Base-by-base conservation (phyloP, 2,329 filamentous ascomycete species). In the Colletotrichum sp. region DNA sequence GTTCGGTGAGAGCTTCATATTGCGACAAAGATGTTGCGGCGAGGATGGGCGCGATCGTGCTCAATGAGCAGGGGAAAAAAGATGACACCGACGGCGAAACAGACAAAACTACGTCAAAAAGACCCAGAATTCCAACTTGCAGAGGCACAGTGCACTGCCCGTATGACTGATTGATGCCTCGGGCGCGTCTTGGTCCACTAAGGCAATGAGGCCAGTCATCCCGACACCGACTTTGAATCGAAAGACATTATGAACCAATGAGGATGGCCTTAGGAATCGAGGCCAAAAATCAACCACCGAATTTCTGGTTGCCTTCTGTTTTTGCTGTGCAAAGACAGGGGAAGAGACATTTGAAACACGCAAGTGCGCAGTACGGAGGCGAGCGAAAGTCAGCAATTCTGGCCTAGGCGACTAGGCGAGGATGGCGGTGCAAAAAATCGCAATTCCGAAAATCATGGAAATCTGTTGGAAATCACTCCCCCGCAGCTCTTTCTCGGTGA, bases 401-500 rank as follows among this genome's bases (percentile, higher is more conserved):
- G 60, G 30, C 12, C 1, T 36, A n/a, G 60, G 60, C 55, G 26
- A 15, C 5, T 3, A 13, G 21, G 12, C 30, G 13, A 57, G 21
- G 18, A 52, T 63, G 68, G 68, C 68, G n/a, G 57, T 70, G 55
- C 44, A 30, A 10, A n/a, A 16, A 32, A 30, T 21, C n/a, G 44
- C n/a, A 13, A 52, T 52, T 52, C 8, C 39, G 10, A 21, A 62
- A 28, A 59, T 26, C 28, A 21, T 12, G 24, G 39, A 39, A 32
- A 12, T 66, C 18, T 76, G 74, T 76, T 49, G 74, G 74, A 65
- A 76, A 74, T 69, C 70, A 63, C 39, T 67, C 74, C 74, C 49
- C 63, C 59, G 44, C 64, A 59, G 44, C 28, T 36, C 28, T 64
- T 76, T 74, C 74, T 76, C 70, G 70, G 70, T 76, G 64, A 76